phyloP scores from a whole-genome alignment of 805 yeast species.

The Saturnispora gosingensis region DNA sequence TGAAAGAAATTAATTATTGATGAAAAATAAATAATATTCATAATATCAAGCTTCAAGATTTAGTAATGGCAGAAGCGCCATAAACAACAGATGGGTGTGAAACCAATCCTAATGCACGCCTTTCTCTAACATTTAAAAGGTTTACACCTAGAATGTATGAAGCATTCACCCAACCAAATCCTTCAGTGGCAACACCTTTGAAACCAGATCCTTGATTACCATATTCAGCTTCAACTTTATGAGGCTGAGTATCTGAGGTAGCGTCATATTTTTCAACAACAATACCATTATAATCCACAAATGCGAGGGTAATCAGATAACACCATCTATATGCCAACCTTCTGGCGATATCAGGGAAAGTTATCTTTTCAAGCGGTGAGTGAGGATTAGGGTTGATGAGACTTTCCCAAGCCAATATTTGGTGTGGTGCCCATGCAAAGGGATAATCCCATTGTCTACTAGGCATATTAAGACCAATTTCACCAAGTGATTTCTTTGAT shows the following conservation, averaged over 20 bases:
- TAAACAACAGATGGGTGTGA: constrained; percentile 43
- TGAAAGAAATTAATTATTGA: neutral
- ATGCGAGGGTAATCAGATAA: constrained; percentile 78
- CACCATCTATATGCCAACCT: constrained; percentile 83
- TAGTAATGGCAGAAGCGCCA: neutral
- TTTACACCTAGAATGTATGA: constrained; percentile 68
- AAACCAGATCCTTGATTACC: constrained; percentile 94
- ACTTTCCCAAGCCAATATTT: constrained; percentile 89
- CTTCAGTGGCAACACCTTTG: constrained; percentile 90
- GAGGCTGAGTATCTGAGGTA: constrained; percentile 73
- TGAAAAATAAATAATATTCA: neutral
- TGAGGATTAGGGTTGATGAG: constrained; percentile 58
- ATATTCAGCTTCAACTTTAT: constrained; percentile 88
- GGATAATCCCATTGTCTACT: constrained; percentile 98
- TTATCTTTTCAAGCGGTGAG: constrained; percentile 9
- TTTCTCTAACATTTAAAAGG: constrained; percentile 54
- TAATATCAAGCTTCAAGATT: neutral
- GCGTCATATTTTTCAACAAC: constrained; percentile 95
- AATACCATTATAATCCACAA: constrained; percentile 87
- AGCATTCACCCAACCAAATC: constrained; percentile 98
- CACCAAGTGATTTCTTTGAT: constrained; percentile 65
- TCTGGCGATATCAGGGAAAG: constrained; percentile 42
- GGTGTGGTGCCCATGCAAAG: constrained; percentile 98
- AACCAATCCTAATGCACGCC: constrained; percentile 69
- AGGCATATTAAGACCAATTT: constrained; percentile 60